Base-by-base conservation (phyloP, 768 basidiomycete genomes). In the Collybiopsis confluens region DNA sequence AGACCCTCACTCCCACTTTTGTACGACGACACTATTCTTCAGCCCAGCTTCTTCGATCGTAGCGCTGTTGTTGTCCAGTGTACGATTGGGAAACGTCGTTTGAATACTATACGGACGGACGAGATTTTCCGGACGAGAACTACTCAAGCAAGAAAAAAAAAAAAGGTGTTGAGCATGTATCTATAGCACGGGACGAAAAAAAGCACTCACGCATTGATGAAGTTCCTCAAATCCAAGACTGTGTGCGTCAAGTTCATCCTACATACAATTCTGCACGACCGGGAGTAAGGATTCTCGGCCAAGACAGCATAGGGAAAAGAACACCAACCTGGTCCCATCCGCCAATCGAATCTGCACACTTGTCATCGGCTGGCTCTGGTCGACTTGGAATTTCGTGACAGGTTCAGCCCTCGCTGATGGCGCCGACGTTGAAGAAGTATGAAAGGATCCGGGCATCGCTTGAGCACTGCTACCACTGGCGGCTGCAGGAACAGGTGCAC, bases 221-320 rank as follows among this genome's bases (percentile, higher is more conserved):
- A 94, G 61, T 76, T 83, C 55, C 92, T 74, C 48, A 97, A 77
- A 65, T 97, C 92, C 16, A 80, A 77, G 2, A 97, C 85, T 0
- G 90, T 96, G 63, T 98, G 93, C 2, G 86, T 87, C 56, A 92
- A 72, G 67, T 98, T 98, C 87, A 96, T 90, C 50, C 90, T 76
- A 41, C 82, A 83, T 3, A 90, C 85, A 64, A 95, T 80, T 62
- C 91, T 91, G 55, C 15, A 6, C 16, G 13, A n/a, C n/a, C n/a
- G n/a, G n/a, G n/a, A n/a, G n/a, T n/a, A n/a, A n/a, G n/a, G n/a
- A n/a, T n/a, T n/a, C n/a, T n/a, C n/a, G n/a, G n/a, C n/a, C 52
- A 21, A 20, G 30, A 30, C 10, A 23, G 35, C n/a, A n/a, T n/a
- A n/a, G n/a, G n/a, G n/a, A n/a, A 44, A 52, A 36, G 20, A 52